Evolutionary conservation across 2,329 filamentous ascomycete genomes (phyloP).

Genomic region (Alternaria gaisen): DNA sequence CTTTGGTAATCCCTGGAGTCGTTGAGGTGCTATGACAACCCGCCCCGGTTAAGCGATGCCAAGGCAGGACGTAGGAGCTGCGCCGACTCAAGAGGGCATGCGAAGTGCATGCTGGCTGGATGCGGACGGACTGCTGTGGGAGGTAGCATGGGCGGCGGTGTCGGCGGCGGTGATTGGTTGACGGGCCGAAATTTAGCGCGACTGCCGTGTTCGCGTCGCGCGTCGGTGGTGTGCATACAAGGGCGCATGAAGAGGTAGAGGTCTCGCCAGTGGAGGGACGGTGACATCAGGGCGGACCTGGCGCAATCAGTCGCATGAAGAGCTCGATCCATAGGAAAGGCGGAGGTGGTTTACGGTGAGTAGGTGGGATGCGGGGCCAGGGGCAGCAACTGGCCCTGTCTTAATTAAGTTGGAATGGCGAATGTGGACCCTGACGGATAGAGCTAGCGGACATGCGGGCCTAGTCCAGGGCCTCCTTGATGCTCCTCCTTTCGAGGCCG

Average conservation of each 20-base stretch:
- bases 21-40: slow-evolving; percentile 16
- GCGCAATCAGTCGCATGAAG: slow-evolving; percentile 8
- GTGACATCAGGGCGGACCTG: slow-evolving; percentile 8
- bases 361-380: slow-evolving; percentile 15
- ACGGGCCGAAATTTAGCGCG: not conserved
- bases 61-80: slow-evolving; percentile 1
- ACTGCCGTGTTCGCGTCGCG: not conserved
- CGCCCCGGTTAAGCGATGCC: slow-evolving; percentile 11
- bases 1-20: slow-evolving; percentile 1
- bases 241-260: not conserved
- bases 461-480: slow-evolving; percentile 29
- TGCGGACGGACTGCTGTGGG: slow-evolving; percentile 2
- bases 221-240: not conserved
- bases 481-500: slow-evolving; percentile 28
- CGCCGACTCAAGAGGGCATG: not conserved
- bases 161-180: not conserved
- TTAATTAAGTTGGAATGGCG: slow-evolving; percentile 21
- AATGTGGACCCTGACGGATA: slow-evolving; percentile 21
- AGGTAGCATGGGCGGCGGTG: not conserved
- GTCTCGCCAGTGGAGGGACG: not conserved
- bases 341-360: slow-evolving; percentile 10
- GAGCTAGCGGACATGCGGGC: slow-evolving; percentile 3
- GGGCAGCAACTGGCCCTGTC: slow-evolving; percentile 23
- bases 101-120: not conserved
- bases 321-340: slow-evolving; percentile 4